A percentile compares a stretch with the other conserved stretches of the same genome.
phyloP scores from a whole-genome alignment of 2,329 filamentous ascomycete genomes.

The Macrophomina pseudophaseolina region DNA sequence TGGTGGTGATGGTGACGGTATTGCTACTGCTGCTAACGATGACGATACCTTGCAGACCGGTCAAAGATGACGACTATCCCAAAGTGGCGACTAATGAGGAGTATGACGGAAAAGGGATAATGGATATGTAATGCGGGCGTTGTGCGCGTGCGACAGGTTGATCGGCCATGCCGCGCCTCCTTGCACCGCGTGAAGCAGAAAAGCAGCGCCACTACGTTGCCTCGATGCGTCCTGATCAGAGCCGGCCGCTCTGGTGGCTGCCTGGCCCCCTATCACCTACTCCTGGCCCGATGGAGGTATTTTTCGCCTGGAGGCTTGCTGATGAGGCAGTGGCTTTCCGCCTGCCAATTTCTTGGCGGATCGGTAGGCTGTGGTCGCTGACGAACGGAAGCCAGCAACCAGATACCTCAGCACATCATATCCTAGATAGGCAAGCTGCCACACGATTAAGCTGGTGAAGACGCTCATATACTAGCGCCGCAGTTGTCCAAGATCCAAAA shows the following conservation, averaged over 20 bases:
- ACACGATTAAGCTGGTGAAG: neutral
- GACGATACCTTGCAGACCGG: neutral
- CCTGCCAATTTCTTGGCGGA: neutral
- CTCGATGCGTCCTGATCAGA: slow-evolving; percentile 4
- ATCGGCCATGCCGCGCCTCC: neutral
- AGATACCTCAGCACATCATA: neutral
- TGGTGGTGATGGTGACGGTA: neutral
- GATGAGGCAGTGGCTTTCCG: neutral
- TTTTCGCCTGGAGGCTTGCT: neutral
- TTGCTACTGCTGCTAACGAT: neutral
- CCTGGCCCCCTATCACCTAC: neutral
- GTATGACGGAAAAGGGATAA: neutral
- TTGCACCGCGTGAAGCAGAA: neutral
- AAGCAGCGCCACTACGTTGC: neutral
- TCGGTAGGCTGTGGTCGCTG: neutral
- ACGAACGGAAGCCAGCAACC: neutral
- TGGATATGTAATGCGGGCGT: neutral
- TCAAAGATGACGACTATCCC: neutral
- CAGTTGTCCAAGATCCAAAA: neutral
- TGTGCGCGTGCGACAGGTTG: neutral
- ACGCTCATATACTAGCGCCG: neutral
- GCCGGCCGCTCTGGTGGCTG: slow-evolving; percentile 1
- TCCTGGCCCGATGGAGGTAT: neutral
- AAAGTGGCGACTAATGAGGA: neutral
- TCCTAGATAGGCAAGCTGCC: neutral